Evolutionary conservation across 768 basidiomycete genomes (phyloP), one percentile per base, ranked within the genome.

Genomic region (Clavaria fumosa): DNA sequence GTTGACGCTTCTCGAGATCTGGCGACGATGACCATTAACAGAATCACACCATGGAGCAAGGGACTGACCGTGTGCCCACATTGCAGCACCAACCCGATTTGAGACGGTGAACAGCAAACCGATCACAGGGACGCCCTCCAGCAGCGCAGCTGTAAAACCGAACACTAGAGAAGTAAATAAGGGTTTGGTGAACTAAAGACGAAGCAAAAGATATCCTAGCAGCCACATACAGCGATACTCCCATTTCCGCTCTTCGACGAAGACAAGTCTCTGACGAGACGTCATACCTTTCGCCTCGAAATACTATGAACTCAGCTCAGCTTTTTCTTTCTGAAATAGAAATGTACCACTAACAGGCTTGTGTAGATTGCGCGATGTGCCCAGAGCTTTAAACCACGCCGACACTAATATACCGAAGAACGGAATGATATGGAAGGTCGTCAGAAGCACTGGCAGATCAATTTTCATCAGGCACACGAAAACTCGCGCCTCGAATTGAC

Each of bases 181-280:
- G 26, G 26, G 26, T 9, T 28, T 9, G 26, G 14, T 28, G 26
- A 21, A 4, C 20, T 18, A 19, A 42, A 34, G 15, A 27, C 19
- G 3, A 4, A 1, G 12, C 21, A 19, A 6, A 28, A 17, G 1
- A 17, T 38, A 36, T 31, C 37, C 20, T 18, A 27, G 3, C 32
- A 21, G 4, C 19, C 12, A 53, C 66, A 23, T 46, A 85, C 84
- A 47, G 47, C 78, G 63, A 47, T 93, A 91, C 43, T 85, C 80
- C 82, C 86, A 85, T 50, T 82, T 88, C 10, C 82, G 71, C 53
- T 93, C 90, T 49, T 88, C 82, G 41, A 91, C 69, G 57, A 85
- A 96, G 1, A 78, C 59, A 2, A 75, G 75, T 4, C 70, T 57
- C 48, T 91, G 74, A 17, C 67, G 56, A 4, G 64, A 56, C 0